These are phyloP conservation scores for Tolypocladium capitatum DNA, from an alignment of 2,329 filamentous ascomycete species.

Conservation along the genomic window DNA sequence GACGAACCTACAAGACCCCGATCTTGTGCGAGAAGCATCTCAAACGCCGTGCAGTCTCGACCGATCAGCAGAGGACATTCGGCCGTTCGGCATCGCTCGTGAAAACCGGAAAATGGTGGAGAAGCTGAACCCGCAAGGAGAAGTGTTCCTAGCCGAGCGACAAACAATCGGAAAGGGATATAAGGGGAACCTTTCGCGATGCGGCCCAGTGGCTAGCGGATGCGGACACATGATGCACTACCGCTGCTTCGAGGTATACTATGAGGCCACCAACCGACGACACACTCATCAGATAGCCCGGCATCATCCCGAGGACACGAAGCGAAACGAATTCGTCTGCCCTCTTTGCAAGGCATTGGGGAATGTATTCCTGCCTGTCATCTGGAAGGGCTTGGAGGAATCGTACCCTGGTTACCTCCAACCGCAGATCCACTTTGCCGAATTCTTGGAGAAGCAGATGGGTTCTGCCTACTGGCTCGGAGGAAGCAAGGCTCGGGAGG, in stretches of 20 bases:
- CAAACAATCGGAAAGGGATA: conserved; percentile 86
- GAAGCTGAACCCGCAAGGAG: conserved; percentile 62
- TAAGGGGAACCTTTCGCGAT: conserved; percentile 48
- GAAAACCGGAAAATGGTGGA: conserved; percentile 69
- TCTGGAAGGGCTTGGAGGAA: conserved; percentile 89
- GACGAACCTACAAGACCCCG: conserved; percentile 68
- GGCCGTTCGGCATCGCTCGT: conserved; percentile 82
- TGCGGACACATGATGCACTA: conserved; percentile 99
- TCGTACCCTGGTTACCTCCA: conserved; percentile 63
- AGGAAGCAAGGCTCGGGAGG: conserved; percentile 23
- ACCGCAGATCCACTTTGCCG: conserved; percentile 45
- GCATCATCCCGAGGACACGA: conserved; percentile 75
- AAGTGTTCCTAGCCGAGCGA: conserved; percentile 58
- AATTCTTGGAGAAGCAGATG: conserved; percentile 54
- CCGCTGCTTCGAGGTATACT: conserved; percentile 85
- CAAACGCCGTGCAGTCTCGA: conserved; percentile 73
- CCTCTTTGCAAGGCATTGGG: conserved; percentile 93
- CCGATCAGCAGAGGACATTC: conserved; percentile 64
- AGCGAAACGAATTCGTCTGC: conserved; percentile 82
- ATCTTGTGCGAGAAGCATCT: conserved; percentile 73
- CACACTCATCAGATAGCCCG: conserved; percentile 89
- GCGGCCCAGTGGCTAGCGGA: conserved; percentile 74
- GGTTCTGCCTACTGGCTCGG: conserved; percentile 27
- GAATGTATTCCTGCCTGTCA: conserved; percentile 85
- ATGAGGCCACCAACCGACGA: conserved; percentile 67